phyloP scores from a whole-genome alignment of 305 asterid genomes.

The Petunia hybrid region DNA sequence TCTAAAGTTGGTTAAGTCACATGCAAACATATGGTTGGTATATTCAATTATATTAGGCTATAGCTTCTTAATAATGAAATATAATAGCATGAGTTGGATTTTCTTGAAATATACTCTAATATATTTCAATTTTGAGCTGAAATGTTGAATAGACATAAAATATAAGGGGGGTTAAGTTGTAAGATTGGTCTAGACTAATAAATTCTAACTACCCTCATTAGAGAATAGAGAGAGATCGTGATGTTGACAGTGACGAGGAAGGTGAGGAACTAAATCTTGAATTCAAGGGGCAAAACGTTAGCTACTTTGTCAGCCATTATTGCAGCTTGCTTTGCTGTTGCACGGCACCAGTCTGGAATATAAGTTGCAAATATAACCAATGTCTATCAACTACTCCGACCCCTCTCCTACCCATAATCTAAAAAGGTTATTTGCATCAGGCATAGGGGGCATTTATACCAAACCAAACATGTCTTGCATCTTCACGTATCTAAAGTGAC shows the following conservation, averaged over 20 bases:
- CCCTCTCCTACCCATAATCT: background rate
- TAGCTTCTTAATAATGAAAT: constrained; percentile 19
- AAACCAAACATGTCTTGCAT: no score
- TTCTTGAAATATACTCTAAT: constrained; percentile 12
- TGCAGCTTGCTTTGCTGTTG: constrained; percentile 30
- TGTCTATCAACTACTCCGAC: background rate
- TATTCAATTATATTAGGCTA: background rate
- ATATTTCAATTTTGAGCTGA: background rate
- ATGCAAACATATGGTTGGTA: constrained; percentile 41
- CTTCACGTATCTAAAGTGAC: no score
- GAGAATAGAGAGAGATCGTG: constrained; percentile 18
- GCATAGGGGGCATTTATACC: no score
- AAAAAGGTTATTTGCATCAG: no score
- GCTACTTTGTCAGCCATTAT: constrained; percentile 31
- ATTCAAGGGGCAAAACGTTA: constrained; percentile 4
- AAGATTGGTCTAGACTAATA: constrained; percentile 9
- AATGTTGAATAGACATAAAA: constrained; percentile 9
- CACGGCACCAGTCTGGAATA: constrained; percentile 21
- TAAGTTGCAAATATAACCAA: background rate
- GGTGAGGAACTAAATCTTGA: background rate
- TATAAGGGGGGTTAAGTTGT: constrained; percentile 17
- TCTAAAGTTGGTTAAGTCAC: constrained; percentile 31
- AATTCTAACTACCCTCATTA: constrained; percentile 28
- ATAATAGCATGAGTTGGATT: constrained; percentile 20
- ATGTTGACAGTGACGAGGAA: constrained; percentile 37